Evolutionary conservation across 2,329 filamentous ascomycete species (phyloP).

Genomic region (Aspergillus awamori): DNA sequence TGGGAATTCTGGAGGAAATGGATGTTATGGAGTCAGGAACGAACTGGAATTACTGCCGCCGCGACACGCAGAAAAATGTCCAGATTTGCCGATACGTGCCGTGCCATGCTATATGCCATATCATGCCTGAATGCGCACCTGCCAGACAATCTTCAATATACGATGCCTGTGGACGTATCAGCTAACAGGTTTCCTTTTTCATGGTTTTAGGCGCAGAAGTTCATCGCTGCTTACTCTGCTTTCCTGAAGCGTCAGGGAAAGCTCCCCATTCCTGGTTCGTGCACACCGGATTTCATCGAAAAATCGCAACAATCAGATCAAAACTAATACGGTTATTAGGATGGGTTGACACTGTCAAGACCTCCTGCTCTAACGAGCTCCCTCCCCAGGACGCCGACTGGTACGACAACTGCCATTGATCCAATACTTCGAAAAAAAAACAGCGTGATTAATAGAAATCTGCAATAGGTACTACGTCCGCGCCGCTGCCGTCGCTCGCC

Average conservation of each 20-base stretch:
- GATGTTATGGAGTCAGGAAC: too few relatives aligned
- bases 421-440: not conserved
- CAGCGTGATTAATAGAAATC: slow-evolving; percentile 6
- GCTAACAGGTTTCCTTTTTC: slow-evolving; percentile 22
- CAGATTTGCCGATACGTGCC: slow-evolving; percentile 4
- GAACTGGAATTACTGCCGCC: too few relatives aligned
- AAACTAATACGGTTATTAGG: slow-evolving; percentile 53
- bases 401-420: slow-evolving; percentile 61
- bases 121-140: not conserved
- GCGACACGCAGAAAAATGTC: too few relatives aligned
- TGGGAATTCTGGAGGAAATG: too few relatives aligned
- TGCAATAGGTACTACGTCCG: slow-evolving; percentile 69
- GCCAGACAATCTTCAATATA: not conserved
- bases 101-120: not conserved
- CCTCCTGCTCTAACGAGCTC: slow-evolving; percentile 92
- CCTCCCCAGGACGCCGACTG: slow-evolving; percentile 98
- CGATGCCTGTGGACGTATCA: slow-evolving; percentile 1
- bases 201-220: slow-evolving; percentile 62
- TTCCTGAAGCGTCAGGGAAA: slow-evolving; percentile 74
- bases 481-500: slow-evolving; percentile 91
- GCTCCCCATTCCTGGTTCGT: slow-evolving; percentile 69
- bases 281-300: not conserved
- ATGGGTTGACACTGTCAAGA: slow-evolving; percentile 99
- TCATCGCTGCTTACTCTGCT: slow-evolving; percentile 68
- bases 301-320: not conserved